Base-by-base conservation (phyloP, 1,284 basidiomycete species). In the Apiotrichum laibachii region DNA sequence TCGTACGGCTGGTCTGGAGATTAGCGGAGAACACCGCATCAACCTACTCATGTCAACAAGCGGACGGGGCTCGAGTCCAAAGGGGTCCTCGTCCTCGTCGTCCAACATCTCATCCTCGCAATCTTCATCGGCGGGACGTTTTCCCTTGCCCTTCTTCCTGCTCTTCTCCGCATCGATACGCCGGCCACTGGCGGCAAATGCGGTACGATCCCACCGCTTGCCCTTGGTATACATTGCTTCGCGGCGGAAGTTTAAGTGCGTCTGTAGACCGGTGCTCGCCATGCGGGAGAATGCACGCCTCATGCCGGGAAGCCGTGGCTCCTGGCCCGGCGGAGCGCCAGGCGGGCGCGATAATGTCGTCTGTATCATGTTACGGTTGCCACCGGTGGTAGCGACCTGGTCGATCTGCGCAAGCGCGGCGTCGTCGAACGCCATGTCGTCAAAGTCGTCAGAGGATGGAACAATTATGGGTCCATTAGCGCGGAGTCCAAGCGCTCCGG, bases 141-240 rank as follows among this genome's bases (percentile, higher is more conserved):
- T 64, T 16, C 37, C 37, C 74, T 31, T 31, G 26, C 70, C 78
- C 80, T 66, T 55, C 63, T 59, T 67, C 65, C 34, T 70, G 53
- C 63, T 67, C 57, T 67, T 69, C 45, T 62, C 65, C 1, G 56
- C 66, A 69, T 74, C 69, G 60, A 83, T 83, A 26, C 81, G 84
- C 70, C 83, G 78, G 0, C 90, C 91, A 1, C 85, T 84, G 77
- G 89, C 88, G 1, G 90, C 86, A 70, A 89, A 93, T 15, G 80
- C 85, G 0, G 90, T 90, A 26, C 89, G 86, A 72, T 94, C 90
- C 92, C 92, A 95, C 53, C 82, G 80, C 78, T 92, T 94, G 10
- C 77, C 77, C 54, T 68, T 70, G 13, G 76, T 79, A 16, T 63
- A 60, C 22, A 56, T 63, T 33, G 72, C 70, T 31, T 73, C 70